These are phyloP conservation scores for Verruconis gallopava DNA, from an alignment of 2,329 filamentous ascomycete genomes.

Conservation along the genomic window DNA sequence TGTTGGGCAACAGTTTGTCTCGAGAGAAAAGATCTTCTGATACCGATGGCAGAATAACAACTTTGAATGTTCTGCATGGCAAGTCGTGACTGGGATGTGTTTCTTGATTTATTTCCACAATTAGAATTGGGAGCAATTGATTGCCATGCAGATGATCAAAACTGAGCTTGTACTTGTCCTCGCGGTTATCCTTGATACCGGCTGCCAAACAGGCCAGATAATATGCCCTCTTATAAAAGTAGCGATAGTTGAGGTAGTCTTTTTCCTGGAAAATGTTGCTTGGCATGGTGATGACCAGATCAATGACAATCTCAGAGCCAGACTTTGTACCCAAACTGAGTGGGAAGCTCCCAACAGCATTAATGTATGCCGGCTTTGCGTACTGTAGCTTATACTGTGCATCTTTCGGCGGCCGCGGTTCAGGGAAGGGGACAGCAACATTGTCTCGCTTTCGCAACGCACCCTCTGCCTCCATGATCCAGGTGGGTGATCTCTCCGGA, in stretches of 20 bases:
- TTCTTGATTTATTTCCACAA: conserved; percentile 24
- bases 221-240: conserved; percentile 89
- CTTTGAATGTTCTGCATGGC: conserved; percentile 36
- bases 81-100: conserved; percentile 23
- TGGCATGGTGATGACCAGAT: conserved; percentile 83
- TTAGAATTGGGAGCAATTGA: conserved; percentile 56
- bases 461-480: conserved; percentile 55
- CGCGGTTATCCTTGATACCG: conserved; percentile 47
- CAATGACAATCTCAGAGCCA: conserved; percentile 48
- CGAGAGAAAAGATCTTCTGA: conserved; percentile 56
- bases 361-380: conserved; percentile 61
- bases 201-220: conserved; percentile 74
- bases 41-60: conserved; percentile 67
- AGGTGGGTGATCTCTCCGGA: conserved; percentile 8
- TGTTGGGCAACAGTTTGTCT: conserved; percentile 56
- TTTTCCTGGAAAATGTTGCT: conserved; percentile 73
- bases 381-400: conserved; percentile 74
- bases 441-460: conserved; percentile 53
- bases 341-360: conserved; percentile 80
- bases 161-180: conserved; percentile 40
- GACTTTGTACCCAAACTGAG: conserved; percentile 59
- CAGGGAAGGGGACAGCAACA: conserved; percentile 69
- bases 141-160: conserved; percentile 64
- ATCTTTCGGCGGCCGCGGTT: conserved; percentile 63
- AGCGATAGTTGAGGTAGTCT: conserved; percentile 83